Conservation (phyloP, 73 alveolate genomes). For the Paramecium biaurelia region DNA sequence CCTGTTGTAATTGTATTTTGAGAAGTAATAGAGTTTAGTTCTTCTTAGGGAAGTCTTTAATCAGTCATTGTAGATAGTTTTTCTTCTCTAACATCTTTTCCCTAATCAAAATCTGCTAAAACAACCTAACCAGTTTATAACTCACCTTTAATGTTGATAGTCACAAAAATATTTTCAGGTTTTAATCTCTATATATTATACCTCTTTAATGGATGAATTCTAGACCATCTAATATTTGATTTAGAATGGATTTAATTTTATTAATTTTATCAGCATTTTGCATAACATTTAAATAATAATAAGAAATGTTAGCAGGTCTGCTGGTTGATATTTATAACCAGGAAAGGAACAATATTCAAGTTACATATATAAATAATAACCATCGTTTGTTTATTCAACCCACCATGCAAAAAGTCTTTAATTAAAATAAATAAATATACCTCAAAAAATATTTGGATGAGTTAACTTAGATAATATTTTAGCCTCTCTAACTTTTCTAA, state of each 20-base stretch:
- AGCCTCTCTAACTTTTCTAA: slow-evolving; percentile 37
- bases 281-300: slow-evolving; percentile 37
- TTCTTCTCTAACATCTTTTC: slow-evolving; percentile 44
- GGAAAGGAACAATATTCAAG: slow-evolving; percentile 55
- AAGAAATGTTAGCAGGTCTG: slow-evolving; percentile 40
- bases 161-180: slow-evolving; percentile 51
- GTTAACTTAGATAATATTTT: slow-evolving; percentile 33
- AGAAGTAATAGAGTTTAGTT: slow-evolving; percentile 18
- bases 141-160: slow-evolving; percentile 27
- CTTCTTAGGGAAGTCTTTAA: slow-evolving; percentile 38
- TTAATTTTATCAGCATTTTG: not conserved
- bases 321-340: slow-evolving; percentile 39
- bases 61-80: slow-evolving; percentile 17
- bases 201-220: slow-evolving; percentile 42
- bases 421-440: not conserved
- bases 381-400: slow-evolving; percentile 26
- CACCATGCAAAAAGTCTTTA: slow-evolving; percentile 31
- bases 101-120: slow-evolving; percentile 48
- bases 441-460: slow-evolving; percentile 44
- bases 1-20: slow-evolving; percentile 44
- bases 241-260: slow-evolving; percentile 32
- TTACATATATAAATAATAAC: slow-evolving; percentile 22
- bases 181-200: slow-evolving; percentile 37
- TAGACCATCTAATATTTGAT: slow-evolving; percentile 40
- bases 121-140: slow-evolving; percentile 41